phyloP scores from a whole-genome alignment of 371 early-diverging fungal species.

The Actinomortierella ambigua region DNA sequence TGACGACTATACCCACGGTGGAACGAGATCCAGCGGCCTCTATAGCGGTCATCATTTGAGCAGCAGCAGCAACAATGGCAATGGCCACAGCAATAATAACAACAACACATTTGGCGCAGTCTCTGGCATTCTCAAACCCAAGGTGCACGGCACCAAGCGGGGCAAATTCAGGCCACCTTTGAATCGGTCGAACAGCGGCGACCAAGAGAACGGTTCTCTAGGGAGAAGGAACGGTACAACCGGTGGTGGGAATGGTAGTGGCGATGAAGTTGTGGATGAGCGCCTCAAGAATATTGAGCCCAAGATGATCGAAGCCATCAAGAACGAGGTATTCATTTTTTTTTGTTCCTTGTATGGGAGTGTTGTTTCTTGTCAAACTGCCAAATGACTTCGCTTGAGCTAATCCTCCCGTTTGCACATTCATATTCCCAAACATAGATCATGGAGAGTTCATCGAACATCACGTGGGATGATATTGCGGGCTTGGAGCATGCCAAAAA shows the following conservation, averaged over 20 bases:
- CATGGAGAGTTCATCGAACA: constrained; percentile 48
- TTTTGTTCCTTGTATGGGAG: background rate
- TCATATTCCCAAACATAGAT: constrained; percentile 39
- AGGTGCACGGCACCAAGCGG: constrained; percentile 18
- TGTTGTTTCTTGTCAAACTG: background rate
- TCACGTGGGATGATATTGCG: constrained; percentile 89
- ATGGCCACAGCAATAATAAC: background rate
- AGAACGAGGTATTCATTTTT: constrained; percentile 64
- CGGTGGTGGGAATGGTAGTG: constrained; percentile 9
- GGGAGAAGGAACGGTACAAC: background rate
- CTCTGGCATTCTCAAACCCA: constrained; percentile 13
- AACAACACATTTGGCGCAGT: constrained; percentile 1
- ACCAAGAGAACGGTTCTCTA: constrained; percentile 5
- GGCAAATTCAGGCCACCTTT: constrained; percentile 38
- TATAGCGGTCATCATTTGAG: constrained; percentile 3
- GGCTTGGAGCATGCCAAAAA: constrained; percentile 89
- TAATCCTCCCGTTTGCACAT: too few relatives aligned
- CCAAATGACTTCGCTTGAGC: too few relatives aligned
- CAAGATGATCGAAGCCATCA: constrained; percentile 78
- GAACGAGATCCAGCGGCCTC: constrained; percentile 13
- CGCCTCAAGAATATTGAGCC: constrained; percentile 81
- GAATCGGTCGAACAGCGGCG: constrained; percentile 9
- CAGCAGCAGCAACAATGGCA: background rate
- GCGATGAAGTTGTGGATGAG: constrained; percentile 55
- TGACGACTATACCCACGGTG: too few relatives aligned